Base-by-base conservation (phyloP, 2,329 filamentous ascomycete species). In the Sclerotinia subarctica region DNA sequence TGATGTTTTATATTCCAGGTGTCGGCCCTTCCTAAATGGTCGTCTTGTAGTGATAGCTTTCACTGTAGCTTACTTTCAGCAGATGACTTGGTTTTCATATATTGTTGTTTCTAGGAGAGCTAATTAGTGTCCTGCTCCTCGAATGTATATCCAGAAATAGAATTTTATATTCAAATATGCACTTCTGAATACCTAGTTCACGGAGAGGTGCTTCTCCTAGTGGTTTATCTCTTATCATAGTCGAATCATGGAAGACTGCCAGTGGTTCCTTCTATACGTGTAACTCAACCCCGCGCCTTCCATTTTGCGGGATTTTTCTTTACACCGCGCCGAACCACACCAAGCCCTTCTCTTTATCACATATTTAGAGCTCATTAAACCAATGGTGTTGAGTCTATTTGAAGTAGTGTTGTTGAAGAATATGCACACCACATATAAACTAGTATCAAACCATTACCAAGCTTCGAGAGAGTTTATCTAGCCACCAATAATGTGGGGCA, bases 11-110 rank as follows among this genome's bases (percentile, higher is more conserved):
- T 63, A 24, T 35, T 51, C 17, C n/a, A 42, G 15, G 32, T 26
- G n/a, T 51, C n/a, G 46, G 17, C 32, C 59, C 59, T 63, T 63
- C 59, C 59, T 38, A 42, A 63, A 63, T 63, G 46, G 59, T 38
- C 15, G 1, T 51, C n/a, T 51, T 38, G 42, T 38, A 32, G n/a
- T 51, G n/a, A 51, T 26, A 15, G 2, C n/a, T 35, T 38, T 51
- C n/a, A 35, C 15, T 24, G 26, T 49, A 29, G 44, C 58, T 24
- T 49, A 19, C 3, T 60, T 4, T 49, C 21, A 17, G 19, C 19
- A 44, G 19, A 60, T 49, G 1, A 11, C 44, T 49, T 47, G 8
- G 35, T 49, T 49, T 17, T n/a, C 21, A 21, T 42, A 42, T 57
- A 24, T 26, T 57, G 32, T 42, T 44, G 35, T 19, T 42, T 21